Evolutionary conservation across 306 rosid species (phyloP).

Genomic region (Begonia masoniana): DNA sequence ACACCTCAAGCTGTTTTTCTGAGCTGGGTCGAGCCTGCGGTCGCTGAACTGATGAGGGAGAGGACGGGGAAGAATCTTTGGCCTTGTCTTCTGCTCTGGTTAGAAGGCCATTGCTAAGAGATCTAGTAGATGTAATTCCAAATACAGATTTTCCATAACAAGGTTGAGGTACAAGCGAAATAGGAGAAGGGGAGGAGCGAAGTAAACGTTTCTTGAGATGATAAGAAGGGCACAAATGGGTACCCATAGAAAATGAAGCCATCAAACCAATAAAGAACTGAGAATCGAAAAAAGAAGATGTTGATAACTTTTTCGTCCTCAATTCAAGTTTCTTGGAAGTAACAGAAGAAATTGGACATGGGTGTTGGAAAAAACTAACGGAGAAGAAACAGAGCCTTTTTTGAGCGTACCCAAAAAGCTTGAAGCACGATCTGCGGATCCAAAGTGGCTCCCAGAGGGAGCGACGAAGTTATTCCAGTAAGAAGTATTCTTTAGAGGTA

Average conservation of each 20-base stretch:
- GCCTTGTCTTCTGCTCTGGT: constrained; percentile 71
- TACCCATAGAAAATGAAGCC: constrained; percentile 51
- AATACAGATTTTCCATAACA: constrained; percentile 26
- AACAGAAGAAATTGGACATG: background rate
- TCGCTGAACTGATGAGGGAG: constrained; percentile 34
- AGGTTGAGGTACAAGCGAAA: constrained; percentile 19
- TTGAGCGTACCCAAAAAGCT: no score
- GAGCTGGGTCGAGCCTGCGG: constrained; percentile 34
- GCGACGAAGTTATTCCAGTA: no score
- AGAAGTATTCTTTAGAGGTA: no score
- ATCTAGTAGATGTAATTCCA: constrained; percentile 24
- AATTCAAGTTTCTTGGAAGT: background rate
- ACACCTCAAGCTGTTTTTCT: constrained; percentile 41
- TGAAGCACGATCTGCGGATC: no score
- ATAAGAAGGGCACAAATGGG: constrained; percentile 25
- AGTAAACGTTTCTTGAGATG: constrained; percentile 18
- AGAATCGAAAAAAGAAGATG: background rate
- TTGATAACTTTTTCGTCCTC: background rate
- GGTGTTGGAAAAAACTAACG: no score
- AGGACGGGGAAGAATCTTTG: constrained; percentile 16
- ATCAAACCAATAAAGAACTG: constrained; percentile 13
- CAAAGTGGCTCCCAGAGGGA: no score
- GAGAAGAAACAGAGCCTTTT: no score
- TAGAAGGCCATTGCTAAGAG: constrained; percentile 34
- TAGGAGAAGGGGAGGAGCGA: constrained; percentile 8